A percentile compares a stretch with the other conserved stretches of the same genome.
phyloP scores from a whole-genome alignment of 192 early-diverging fungal genomes.

The Coemansia sp. region DNA sequence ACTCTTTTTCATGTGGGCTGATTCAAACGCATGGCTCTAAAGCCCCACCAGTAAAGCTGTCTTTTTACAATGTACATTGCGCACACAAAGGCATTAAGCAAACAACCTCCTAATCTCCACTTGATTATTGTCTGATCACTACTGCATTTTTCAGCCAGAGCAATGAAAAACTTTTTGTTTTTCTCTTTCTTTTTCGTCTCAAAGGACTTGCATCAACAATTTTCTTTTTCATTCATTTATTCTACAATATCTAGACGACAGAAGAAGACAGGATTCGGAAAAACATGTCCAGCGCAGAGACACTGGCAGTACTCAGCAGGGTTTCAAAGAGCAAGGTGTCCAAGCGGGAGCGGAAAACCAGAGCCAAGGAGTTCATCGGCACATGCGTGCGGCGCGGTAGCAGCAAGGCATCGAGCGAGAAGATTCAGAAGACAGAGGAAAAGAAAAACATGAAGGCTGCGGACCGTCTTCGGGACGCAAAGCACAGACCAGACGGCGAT shows the following conservation, averaged over 20 bases:
- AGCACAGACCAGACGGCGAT: constrained; percentile 6
- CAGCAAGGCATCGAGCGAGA: not conserved
- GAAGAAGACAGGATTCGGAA: too few relatives aligned
- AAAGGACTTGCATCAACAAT: not conserved
- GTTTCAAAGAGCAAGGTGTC: constrained; percentile 33
- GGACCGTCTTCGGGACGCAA: not conserved
- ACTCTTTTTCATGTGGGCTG: too few relatives aligned
- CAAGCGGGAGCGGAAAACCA: constrained; percentile 18
- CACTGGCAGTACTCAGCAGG: constrained; percentile 25
- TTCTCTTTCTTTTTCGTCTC: not conserved
- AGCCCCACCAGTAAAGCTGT: too few relatives aligned
- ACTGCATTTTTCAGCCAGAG: too few relatives aligned
- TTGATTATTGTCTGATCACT: too few relatives aligned
- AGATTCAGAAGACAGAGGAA: not conserved
- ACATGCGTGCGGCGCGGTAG: not conserved
- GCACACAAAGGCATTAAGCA: too few relatives aligned
- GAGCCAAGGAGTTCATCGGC: constrained; percentile 5
- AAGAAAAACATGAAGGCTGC: too few relatives aligned
- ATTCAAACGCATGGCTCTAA: too few relatives aligned
- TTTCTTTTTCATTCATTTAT: not conserved
- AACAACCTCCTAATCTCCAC: too few relatives aligned
- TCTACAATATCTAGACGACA: not conserved
- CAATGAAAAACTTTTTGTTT: constrained; percentile 3
- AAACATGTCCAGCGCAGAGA: constrained; percentile 30
- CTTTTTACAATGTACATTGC: too few relatives aligned